Conservation (phyloP, 164 flowering plant genomes). For the Paratinospora sagittata region DNA sequence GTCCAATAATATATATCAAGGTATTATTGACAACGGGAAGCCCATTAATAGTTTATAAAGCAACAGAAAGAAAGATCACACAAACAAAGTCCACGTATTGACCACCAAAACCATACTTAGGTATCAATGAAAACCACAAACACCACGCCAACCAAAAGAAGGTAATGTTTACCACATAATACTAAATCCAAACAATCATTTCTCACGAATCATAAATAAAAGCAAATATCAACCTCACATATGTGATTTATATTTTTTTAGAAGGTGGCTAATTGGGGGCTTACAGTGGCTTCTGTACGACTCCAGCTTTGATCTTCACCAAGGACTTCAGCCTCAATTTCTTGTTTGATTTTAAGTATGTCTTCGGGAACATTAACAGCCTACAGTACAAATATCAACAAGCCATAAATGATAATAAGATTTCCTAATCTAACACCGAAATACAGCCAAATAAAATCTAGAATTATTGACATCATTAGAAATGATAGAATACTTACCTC, state of each 20-base stretch:
- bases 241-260: background rate
- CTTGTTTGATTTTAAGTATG: constrained; percentile 65
- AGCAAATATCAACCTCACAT: constrained; percentile 2
- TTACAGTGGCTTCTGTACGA: constrained; percentile 60
- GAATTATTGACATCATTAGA: background rate
- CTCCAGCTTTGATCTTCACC: constrained; percentile 81
- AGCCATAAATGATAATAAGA: constrained; percentile 1
- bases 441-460: background rate
- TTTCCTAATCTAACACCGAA: background rate
- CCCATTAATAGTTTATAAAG: background rate
- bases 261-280: constrained; percentile 8
- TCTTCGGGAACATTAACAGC: constrained; percentile 47
- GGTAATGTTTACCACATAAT: background rate
- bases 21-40: background rate
- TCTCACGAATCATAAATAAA: background rate
- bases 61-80: background rate
- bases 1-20: too few species aligned
- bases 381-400: constrained; percentile 28
- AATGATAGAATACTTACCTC: constrained; percentile 40
- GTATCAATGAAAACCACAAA: background rate
- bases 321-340: constrained; percentile 62
- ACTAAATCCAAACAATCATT: background rate
- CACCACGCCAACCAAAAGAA: background rate
- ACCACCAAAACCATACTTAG: background rate
- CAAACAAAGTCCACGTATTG: background rate